Evolutionary conservation across 352 stramenopile genomes (phyloP).

Genomic region (Globisporangium nunn): DNA sequence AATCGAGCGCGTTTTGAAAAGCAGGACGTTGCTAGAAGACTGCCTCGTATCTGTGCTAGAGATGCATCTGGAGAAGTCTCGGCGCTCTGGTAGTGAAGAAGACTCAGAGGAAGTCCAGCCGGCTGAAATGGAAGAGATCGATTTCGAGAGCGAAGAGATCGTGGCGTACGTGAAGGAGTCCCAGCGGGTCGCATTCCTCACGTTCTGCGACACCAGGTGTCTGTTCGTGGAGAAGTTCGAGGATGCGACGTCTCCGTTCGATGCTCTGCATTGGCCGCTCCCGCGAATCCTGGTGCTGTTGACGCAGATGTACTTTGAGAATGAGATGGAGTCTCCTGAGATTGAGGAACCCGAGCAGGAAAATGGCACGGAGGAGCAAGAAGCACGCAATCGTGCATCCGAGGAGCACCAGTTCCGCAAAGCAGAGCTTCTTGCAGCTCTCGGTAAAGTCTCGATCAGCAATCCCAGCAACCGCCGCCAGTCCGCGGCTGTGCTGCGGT

Average conservation of each 20-base stretch:
- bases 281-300: conserved; percentile 62
- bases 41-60: conserved; percentile 54
- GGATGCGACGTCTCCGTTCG: conserved; percentile 41
- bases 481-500: conserved; percentile 60
- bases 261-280: conserved; percentile 58
- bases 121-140: conserved; percentile 58
- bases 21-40: conserved; percentile 47
- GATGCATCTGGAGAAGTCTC: conserved; percentile 60
- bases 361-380: conserved; percentile 20
- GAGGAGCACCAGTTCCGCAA: conserved; percentile 34
- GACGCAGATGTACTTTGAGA: conserved; percentile 82
- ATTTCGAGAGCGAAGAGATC: conserved; percentile 47
- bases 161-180: conserved; percentile 48
- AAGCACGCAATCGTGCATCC: not conserved
- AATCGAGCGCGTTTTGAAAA: conserved; percentile 33
- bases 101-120: conserved; percentile 20
- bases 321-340: conserved; percentile 37
- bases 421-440: conserved; percentile 59
- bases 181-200: conserved; percentile 65
- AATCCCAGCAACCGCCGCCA: conserved; percentile 83
- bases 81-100: conserved; percentile 15
- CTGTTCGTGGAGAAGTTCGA: conserved; percentile 84
- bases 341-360: conserved; percentile 38
- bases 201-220: conserved; percentile 72
- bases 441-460: conserved; percentile 64